These are phyloP conservation scores for Ramaria rubella DNA, from an alignment of 768 basidiomycete genomes.

Conservation along the genomic window DNA sequence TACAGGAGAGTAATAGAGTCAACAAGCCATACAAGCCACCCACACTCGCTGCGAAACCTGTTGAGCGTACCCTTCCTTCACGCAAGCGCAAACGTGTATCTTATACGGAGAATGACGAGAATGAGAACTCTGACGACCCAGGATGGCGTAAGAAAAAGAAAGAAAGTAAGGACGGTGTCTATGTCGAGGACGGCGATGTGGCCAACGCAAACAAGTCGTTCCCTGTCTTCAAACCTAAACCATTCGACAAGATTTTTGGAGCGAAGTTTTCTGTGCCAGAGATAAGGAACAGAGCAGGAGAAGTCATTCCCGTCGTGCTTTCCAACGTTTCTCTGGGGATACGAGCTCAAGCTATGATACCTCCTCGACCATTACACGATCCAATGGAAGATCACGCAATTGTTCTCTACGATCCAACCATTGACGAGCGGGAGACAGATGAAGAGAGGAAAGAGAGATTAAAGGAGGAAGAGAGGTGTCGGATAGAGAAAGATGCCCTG, in stretches of 20 bases:
- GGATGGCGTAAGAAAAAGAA: slow-evolving; percentile 64
- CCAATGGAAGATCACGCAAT: slow-evolving; percentile 98
- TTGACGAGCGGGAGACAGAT: slow-evolving; percentile 87
- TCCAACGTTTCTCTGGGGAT: slow-evolving; percentile 79
- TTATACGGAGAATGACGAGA: slow-evolving; percentile 64
- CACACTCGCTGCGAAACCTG: slow-evolving; percentile 31
- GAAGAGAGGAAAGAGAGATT: slow-evolving; percentile 72
- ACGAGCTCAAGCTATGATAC: slow-evolving; percentile 68
- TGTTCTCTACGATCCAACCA: slow-evolving; percentile 93
- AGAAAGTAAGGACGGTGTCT: slow-evolving; percentile 49
- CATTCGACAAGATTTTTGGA: slow-evolving; percentile 48
- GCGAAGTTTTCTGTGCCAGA: slow-evolving; percentile 75
- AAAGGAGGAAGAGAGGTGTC: slow-evolving; percentile 64
- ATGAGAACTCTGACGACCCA: slow-evolving; percentile 46
- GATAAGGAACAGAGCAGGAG: slow-evolving; percentile 68
- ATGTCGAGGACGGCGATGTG: slow-evolving; percentile 57
- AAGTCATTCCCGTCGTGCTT: slow-evolving; percentile 44
- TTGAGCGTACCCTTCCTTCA: slow-evolving; percentile 53
- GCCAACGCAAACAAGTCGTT: slow-evolving; percentile 46
- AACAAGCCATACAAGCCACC: slow-evolving; percentile 82
- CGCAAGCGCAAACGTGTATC: slow-evolving; percentile 86
- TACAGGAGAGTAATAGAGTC: slow-evolving; percentile 64
- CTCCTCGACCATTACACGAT: slow-evolving; percentile 91
- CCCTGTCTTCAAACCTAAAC: slow-evolving; percentile 77
- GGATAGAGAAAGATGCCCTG: slow-evolving; percentile 53